Evolutionary conservation across 1,284 basidiomycete genomes (phyloP).

Genomic region (Irpex lacteus): DNA sequence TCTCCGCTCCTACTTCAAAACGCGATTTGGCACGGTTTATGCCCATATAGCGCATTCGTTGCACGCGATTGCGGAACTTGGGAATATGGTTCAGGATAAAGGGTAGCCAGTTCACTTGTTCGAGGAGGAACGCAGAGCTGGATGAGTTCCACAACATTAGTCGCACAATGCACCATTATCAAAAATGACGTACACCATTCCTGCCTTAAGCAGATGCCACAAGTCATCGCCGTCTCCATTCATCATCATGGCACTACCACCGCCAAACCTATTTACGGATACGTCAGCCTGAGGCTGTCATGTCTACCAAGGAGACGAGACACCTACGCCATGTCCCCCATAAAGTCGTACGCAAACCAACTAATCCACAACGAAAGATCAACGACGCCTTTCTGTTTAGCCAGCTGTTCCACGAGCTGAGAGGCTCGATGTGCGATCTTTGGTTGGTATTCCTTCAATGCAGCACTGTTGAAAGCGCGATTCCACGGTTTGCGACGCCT

Average conservation of each 20-base stretch:
- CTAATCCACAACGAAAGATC: slow-evolving; percentile 34
- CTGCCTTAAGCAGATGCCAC: slow-evolving; percentile 29
- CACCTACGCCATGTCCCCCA: slow-evolving; percentile 35
- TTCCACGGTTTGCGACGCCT: slow-evolving; percentile 17
- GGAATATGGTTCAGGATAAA: slow-evolving; percentile 19
- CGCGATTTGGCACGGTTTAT: slow-evolving; percentile 28
- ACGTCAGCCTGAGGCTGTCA: neutral
- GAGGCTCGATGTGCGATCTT: slow-evolving; percentile 22
- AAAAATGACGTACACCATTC: slow-evolving; percentile 32
- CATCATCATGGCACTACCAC: slow-evolving; percentile 9
- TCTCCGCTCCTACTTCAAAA: slow-evolving; percentile 32
- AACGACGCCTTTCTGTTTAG: slow-evolving; percentile 16
- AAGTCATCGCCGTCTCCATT: slow-evolving; percentile 9
- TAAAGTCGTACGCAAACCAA: slow-evolving; percentile 38
- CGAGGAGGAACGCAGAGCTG: neutral
- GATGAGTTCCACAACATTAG: neutral
- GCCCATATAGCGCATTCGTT: slow-evolving; percentile 30
- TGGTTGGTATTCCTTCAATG: slow-evolving; percentile 17
- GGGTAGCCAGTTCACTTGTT: neutral
- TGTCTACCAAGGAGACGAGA: neutral
- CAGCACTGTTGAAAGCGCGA: slow-evolving; percentile 16
- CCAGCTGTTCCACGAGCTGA: slow-evolving; percentile 33
- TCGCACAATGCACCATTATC: neutral
- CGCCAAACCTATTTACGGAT: slow-evolving; percentile 8
- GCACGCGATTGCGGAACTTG: slow-evolving; percentile 27